These are phyloP conservation scores for Amaranthus palmeri DNA, from an alignment of 148 eudicot species.

Conservation along the genomic window DNA sequence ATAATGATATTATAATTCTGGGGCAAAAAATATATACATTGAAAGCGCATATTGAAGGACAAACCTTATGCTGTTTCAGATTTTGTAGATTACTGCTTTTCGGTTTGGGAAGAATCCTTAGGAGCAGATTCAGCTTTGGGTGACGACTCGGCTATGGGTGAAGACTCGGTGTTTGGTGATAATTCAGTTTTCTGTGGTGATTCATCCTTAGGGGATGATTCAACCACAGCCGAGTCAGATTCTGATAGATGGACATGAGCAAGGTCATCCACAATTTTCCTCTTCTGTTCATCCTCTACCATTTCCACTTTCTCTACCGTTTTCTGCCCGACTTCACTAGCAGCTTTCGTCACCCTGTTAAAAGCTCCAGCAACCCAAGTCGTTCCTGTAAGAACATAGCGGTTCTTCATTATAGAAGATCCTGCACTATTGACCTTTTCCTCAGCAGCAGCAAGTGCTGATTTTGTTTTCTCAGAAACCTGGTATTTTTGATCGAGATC, in stretches of 20 bases:
- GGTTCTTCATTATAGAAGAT: conserved; percentile 88
- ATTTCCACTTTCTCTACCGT: conserved; percentile 72
- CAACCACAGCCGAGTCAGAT: conserved; percentile 51
- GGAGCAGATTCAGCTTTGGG: conserved; percentile 12
- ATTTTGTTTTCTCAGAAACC: conserved; percentile 85
- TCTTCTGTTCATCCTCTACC: conserved; percentile 75
- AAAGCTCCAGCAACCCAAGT: conserved; percentile 90
- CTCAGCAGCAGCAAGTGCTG: conserved; percentile 72
- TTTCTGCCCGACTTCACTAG: conserved; percentile 88
- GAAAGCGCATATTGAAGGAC: conserved; percentile 46
- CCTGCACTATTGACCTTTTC: conserved; percentile 80
- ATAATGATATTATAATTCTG: conserved; percentile 3
- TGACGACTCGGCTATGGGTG: too few species aligned
- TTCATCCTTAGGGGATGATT: conserved; percentile 2
- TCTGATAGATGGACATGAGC: conserved; percentile 76
- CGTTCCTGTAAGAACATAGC: conserved; percentile 71
- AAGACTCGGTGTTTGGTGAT: too few species aligned
- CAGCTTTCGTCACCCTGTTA: conserved; percentile 75
- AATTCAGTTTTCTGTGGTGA: conserved; percentile 1
- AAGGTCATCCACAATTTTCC: conserved; percentile 68
- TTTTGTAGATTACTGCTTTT: conserved; percentile 42
- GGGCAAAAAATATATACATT: conserved; percentile 19
- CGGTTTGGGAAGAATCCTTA: conserved; percentile 40
- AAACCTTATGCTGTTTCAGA: conserved; percentile 62
- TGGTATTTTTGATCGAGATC: conserved; percentile 87